Evolutionary conservation across 441 rosid genomes (phyloP).

Genomic region (Corymbia calophylla): DNA sequence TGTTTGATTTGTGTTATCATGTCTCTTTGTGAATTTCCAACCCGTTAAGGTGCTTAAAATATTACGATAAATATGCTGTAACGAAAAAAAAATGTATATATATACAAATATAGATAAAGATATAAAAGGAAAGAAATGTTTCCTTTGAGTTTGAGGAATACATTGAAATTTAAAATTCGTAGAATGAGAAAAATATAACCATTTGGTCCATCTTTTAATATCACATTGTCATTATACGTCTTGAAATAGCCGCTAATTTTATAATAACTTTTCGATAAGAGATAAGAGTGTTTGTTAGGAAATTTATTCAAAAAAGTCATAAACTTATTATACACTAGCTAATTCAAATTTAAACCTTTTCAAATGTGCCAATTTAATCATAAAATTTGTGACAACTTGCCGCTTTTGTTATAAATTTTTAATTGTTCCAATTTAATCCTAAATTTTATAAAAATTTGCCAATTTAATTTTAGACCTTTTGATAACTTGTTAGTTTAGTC

Average conservation of each 20-base stretch:
- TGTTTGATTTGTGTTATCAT: not conserved
- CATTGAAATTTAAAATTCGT: not conserved
- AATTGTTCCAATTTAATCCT: rapidly evolving
- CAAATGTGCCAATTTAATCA: rapidly evolving
- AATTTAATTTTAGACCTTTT: rapidly evolving
- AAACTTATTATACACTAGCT: rapidly evolving
- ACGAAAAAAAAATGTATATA: too few relatives aligned
- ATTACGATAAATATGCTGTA: rapidly evolving
- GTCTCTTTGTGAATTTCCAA: not conserved
- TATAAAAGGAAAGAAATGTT: not conserved
- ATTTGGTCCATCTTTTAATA: rapidly evolving
- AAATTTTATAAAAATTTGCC: rapidly evolving
- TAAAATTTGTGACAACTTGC: too few relatives aligned
- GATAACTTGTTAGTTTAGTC: rapidly evolving
- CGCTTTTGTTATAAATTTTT: rapidly evolving
- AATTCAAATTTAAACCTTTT: rapidly evolving
- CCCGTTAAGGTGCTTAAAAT: not conserved
- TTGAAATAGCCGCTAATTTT: rapidly evolving
- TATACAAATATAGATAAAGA: too few relatives aligned
- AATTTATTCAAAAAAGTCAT: rapidly evolving
- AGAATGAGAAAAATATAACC: not conserved
- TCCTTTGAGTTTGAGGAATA: not conserved
- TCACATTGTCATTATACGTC: not conserved
- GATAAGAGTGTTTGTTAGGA: not conserved
- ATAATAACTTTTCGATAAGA: rapidly evolving